Percentiles rank a stretch among this genome's conserved stretches.
Evolutionary conservation across 1,284 basidiomycete genomes (phyloP).

Genomic region (Phaffia rhodozyma): DNA sequence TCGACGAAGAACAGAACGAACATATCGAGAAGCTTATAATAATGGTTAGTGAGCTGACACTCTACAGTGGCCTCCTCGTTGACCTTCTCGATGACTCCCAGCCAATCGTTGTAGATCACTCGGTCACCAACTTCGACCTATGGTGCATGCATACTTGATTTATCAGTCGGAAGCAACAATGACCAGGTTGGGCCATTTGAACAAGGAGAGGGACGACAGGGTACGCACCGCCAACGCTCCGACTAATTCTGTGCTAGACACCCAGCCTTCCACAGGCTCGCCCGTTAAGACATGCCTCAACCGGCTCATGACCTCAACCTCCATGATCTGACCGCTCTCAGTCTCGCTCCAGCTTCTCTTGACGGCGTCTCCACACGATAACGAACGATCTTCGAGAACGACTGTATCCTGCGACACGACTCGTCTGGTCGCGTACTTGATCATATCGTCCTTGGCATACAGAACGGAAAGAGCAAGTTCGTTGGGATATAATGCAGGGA

Average conservation of each 20-base stretch:
- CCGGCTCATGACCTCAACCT: slow-evolving; percentile 49
- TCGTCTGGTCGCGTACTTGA: slow-evolving; percentile 42
- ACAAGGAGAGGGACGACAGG: neutral
- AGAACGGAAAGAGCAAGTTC: slow-evolving; percentile 61
- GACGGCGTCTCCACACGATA: slow-evolving; percentile 68
- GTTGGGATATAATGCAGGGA: slow-evolving; percentile 49
- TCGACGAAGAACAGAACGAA: slow-evolving; percentile 31
- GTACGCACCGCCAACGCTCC: slow-evolving; percentile 31
- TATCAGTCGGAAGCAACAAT: slow-evolving; percentile 24
- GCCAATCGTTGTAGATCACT: slow-evolving; percentile 71
- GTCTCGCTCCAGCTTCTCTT: slow-evolving; percentile 63
- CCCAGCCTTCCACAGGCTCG: slow-evolving; percentile 52
- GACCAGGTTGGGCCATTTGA: neutral
- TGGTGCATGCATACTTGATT: slow-evolving; percentile 35
- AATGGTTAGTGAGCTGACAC: neutral
- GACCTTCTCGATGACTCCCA: slow-evolving; percentile 59
- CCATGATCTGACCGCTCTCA: slow-evolving; percentile 62
- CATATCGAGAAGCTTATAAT: slow-evolving; percentile 57
- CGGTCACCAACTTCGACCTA: slow-evolving; percentile 56
- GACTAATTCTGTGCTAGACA: slow-evolving; percentile 49
- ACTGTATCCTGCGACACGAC: slow-evolving; percentile 60
- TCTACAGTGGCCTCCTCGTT: slow-evolving; percentile 70
- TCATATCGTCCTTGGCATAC: slow-evolving; percentile 31
- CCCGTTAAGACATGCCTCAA: slow-evolving; percentile 64
- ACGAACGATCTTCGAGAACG: slow-evolving; percentile 62